Percentiles rank a stretch among this genome's conserved stretches.
phyloP scores from a whole-genome alignment of 1,284 basidiomycete species.

The Earliella scabrosa region DNA sequence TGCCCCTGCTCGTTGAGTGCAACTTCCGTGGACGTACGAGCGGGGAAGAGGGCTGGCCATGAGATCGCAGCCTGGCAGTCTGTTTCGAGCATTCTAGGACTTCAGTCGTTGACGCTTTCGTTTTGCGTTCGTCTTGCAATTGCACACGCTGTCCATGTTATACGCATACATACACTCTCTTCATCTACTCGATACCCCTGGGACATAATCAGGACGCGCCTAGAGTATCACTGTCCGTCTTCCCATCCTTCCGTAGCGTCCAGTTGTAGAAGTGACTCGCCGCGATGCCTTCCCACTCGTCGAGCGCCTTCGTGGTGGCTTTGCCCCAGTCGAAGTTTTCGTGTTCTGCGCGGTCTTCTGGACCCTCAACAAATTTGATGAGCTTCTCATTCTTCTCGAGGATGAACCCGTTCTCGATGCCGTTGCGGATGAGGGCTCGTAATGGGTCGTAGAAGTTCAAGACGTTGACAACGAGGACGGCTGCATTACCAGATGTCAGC shows the following conservation, averaged over 20 bases:
- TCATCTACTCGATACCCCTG: not conserved
- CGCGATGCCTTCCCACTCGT: conserved; percentile 55
- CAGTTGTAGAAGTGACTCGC: conserved; percentile 32
- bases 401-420: conserved; percentile 80
- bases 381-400: conserved; percentile 59
- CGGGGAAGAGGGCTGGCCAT: conserved; percentile 53
- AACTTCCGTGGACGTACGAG: conserved; percentile 61
- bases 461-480: conserved; percentile 85
- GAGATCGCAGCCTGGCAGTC: not conserved
- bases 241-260: conserved; percentile 30
- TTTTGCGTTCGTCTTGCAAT: not conserved
- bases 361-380: conserved; percentile 76
- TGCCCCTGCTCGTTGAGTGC: conserved; percentile 75
- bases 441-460: conserved; percentile 81
- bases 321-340: conserved; percentile 78
- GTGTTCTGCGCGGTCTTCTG: conserved; percentile 56
- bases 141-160: not conserved
- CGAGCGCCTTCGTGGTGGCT: conserved; percentile 68
- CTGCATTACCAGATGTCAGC: conserved; percentile 39
- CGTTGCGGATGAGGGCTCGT: conserved; percentile 70
- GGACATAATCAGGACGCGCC: conserved; percentile 4
- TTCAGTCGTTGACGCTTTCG: not conserved
- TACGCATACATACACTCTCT: not conserved
- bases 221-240: conserved; percentile 16
- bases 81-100: not conserved